Evolutionary conservation across 2,329 filamentous ascomycete species (phyloP).

Genomic region (Cytospora paraplurivora): DNA sequence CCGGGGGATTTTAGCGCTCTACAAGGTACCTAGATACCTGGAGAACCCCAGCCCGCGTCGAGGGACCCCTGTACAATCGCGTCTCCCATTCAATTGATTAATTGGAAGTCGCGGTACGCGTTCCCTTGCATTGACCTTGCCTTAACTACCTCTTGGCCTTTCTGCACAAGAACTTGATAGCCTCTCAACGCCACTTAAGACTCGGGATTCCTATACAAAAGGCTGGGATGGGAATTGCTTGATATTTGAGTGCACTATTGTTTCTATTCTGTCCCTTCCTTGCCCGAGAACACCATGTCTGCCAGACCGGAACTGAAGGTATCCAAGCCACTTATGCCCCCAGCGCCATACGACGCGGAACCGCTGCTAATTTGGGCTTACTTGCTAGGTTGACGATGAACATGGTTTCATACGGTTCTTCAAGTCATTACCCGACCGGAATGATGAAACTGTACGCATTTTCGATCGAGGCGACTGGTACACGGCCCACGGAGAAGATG

Average conservation of each 20-base stretch:
- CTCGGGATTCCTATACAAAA: too few species aligned
- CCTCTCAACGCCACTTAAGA: neutral
- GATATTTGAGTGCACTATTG: neutral
- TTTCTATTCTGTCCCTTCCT: neutral
- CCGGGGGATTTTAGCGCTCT: neutral
- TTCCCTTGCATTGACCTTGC: neutral
- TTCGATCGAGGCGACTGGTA: conserved; percentile 96
- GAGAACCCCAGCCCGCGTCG: neutral
- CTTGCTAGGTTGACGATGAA: conserved; percentile 83
- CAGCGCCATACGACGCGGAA: neutral
- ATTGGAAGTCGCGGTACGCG: conserved; percentile 23
- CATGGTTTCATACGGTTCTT: conserved; percentile 96
- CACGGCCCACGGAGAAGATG: conserved; percentile 87
- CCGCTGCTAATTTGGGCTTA: conserved; percentile 24
- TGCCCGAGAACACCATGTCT: conserved; percentile 53
- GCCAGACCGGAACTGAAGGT: conserved; percentile 74
- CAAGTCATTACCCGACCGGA: conserved; percentile 74
- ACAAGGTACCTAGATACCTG: neutral
- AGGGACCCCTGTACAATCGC: neutral
- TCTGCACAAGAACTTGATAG: neutral
- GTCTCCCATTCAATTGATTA: conserved; percentile 10
- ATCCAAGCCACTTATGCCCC: conserved; percentile 27
- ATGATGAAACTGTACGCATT: conserved; percentile 78
- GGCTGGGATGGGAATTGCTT: conserved; percentile 2
- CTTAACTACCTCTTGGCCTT: neutral